Conservation (phyloP, 2,329 filamentous ascomycete genomes). For the Teratosphaeria destructans region DNA sequence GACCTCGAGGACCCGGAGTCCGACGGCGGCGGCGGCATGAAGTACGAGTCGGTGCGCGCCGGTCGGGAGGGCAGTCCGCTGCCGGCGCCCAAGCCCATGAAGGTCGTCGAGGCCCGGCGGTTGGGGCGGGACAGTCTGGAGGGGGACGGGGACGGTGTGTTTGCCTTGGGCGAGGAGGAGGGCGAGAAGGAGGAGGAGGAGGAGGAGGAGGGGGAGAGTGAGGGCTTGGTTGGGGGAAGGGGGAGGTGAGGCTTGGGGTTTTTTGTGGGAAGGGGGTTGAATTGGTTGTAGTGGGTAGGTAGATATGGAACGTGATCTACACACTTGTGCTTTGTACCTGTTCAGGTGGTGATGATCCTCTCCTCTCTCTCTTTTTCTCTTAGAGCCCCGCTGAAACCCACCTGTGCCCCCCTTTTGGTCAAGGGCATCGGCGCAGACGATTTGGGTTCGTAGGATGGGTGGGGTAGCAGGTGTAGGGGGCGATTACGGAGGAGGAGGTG, state of each 20-base stretch:
- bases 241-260: neutral
- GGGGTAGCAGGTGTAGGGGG: too few relatives aligned
- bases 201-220: conserved; percentile 31
- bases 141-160: conserved; percentile 61
- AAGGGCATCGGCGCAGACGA: too few relatives aligned
- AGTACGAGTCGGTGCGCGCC: neutral
- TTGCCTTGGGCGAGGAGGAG: conserved; percentile 65
- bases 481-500: too few relatives aligned
- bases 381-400: too few relatives aligned
- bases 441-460: too few relatives aligned
- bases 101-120: conserved; percentile 26
- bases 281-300: too few relatives aligned
- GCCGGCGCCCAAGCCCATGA: conserved; percentile 42
- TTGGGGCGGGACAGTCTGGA: conserved; percentile 57
- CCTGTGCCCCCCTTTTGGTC: too few relatives aligned
- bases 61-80: conserved; percentile 34
- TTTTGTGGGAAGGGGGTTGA: too few relatives aligned
- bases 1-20: conserved; percentile 29
- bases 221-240: conserved; percentile 5
- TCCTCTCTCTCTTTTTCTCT: too few relatives aligned
- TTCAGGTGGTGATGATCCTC: too few relatives aligned
- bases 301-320: too few relatives aligned
- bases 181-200: conserved; percentile 39
- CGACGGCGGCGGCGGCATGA: conserved; percentile 12
- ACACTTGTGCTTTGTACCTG: too few relatives aligned